Evolutionary conservation across 495 filamentous ascomycete species (phyloP), one percentile per base, ranked within the genome.

Genomic region (Penicillium cataractarum): DNA sequence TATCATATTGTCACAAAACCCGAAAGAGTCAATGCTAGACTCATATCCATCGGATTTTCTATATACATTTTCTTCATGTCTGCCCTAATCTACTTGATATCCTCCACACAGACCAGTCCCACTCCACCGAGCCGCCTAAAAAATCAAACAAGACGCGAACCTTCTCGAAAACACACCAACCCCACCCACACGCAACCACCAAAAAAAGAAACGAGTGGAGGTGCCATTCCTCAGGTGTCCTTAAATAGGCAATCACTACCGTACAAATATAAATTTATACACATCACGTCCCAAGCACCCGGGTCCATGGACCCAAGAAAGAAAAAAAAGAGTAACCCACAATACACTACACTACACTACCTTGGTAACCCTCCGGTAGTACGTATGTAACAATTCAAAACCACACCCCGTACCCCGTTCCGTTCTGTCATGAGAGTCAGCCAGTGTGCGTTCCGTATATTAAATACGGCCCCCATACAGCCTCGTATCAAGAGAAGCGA

Each of bases 401-500:
- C 49, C 4, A 1, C 13, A 24, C 27, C 22, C 15, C 21, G 24
- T 31, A 26, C 3, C 21, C 49, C 3, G 51, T 54, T 12, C 32
- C 31, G 51, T 54, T 12, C 15, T 60, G 63, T 65, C 59, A 63
- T 19, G n/a, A n/a, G n/a, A n/a, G 26, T 42, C 4, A 7, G 7
- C 19, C 15, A 27, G 50, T 26, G 49, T 42, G 52, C 29, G 49
- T 61, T 3, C 19, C 40, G 68, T 69, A 66, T 65, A 1, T 35
- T 6, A 40, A 59, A 70, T 64, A 67, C 67, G 9, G 55, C 55
- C 15, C 40, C 9, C 17, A 57, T 61, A 61, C 63, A 59, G 50
- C 65, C n/a, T 53, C 55, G 70, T 72, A 72, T 62, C 56, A 59
- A 67, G 49, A 55, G 68, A 65, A 70, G 56, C 50, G 62, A 65